Base-by-base conservation (phyloP, 176 grass and related monocot species). In the Pharus latifolius region DNA sequence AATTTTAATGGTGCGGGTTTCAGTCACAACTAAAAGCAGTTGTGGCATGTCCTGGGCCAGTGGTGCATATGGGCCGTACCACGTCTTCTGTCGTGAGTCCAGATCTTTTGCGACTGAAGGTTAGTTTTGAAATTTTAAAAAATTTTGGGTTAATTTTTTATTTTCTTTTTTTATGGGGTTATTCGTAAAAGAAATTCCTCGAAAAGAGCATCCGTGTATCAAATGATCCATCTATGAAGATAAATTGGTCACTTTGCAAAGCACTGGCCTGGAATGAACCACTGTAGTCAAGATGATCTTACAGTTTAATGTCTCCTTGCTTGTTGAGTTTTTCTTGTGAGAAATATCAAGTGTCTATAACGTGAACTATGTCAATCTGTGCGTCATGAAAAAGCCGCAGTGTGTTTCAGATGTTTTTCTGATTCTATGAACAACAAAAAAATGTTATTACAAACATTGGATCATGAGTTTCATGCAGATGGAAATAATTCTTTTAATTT, bases 161-260 rank as follows among this genome's bases (percentile, higher is more conserved):
- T n/a, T n/a, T 73, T 51, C 17, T 52, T n/a, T n/a, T n/a, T n/a
- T n/a, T n/a, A 46, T 74, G 62, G 29, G 74, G 22, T 46, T 62
- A 37, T n/a, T n/a, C n/a, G n/a, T n/a, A n/a, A n/a, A n/a, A n/a
- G n/a, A n/a, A n/a, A n/a, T n/a, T n/a, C n/a, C n/a, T n/a, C n/a
- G n/a, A n/a, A n/a, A n/a, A n/a, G n/a, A n/a, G n/a, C n/a, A n/a
- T n/a, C n/a, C n/a, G n/a, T 84, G 35, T 79, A 40, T 79, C 45
- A 58, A 51, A n/a, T n/a, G 61, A 79, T 63, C 37, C 27, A 10
- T 42, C 24, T 56, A 61, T 65, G 14, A 67, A 69, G n/a, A 28
- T 68, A 25, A 60, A 63, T 62, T 79, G 68, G 60, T 9, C 67
- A 17, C 35, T 14, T 77, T 50, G 35, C 9, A 11, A 67, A 51